Evolutionary conservation across 2,329 filamentous ascomycete genomes (phyloP).

Genomic region (Fusarium fujikuroi): DNA sequence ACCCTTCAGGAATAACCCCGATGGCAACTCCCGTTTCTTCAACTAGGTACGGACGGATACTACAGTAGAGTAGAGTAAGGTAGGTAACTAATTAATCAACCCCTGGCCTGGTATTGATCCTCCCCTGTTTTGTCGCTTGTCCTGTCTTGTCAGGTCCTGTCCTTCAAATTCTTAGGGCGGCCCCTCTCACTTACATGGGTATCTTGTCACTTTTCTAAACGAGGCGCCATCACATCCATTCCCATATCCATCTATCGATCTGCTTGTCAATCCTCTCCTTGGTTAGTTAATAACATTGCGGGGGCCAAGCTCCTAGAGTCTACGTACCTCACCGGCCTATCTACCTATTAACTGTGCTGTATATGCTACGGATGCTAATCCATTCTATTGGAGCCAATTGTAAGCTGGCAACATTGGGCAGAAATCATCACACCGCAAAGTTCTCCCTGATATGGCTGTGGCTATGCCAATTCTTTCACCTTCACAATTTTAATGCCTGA

Average conservation of each 20-base stretch:
- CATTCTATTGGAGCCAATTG: not conserved
- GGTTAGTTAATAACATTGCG: conserved; percentile 11
- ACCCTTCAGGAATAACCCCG: conserved; percentile 29
- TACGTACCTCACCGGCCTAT: not conserved
- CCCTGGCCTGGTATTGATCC: conserved; percentile 4
- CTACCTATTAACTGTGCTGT: not conserved
- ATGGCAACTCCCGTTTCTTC: conserved; percentile 22
- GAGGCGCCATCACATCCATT: conserved; percentile 6
- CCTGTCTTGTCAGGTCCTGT: not conserved
- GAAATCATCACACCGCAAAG: conserved; percentile 36
- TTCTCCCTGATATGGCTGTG: not conserved
- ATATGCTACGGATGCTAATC: not conserved
- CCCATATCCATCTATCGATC: conserved; percentile 22
- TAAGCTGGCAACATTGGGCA: conserved; percentile 30
- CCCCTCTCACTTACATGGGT: conserved; percentile 20
- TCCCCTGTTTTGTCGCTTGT: conserved; percentile 11
- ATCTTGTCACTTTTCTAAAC: conserved; percentile 13
- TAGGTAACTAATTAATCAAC: not conserved
- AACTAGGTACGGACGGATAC: not conserved
- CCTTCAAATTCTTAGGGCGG: not conserved
- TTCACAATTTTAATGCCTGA: not conserved
- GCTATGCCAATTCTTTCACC: conserved; percentile 3
- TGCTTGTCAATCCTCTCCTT: conserved; percentile 33
- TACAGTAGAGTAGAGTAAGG: not conserved
- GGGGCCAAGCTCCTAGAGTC: conserved; percentile 15